phyloP scores from a whole-genome alignment of 2,329 filamentous ascomycete species.

The Cordyceps javanica region DNA sequence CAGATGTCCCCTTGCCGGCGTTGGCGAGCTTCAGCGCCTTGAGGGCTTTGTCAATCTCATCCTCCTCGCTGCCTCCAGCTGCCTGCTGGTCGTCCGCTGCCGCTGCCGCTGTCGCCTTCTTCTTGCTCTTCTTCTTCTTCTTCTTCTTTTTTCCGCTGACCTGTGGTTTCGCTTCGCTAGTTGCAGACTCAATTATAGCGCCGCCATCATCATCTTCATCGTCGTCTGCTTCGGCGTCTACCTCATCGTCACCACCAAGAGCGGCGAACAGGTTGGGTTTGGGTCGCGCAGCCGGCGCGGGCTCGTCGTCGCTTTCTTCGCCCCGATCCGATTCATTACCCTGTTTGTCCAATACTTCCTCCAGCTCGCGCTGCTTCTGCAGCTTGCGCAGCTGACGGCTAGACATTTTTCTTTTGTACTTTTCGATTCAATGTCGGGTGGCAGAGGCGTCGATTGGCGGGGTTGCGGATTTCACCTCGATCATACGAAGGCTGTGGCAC shows the following conservation, averaged over 20 bases:
- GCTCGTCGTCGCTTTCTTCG: slow-evolving; percentile 26
- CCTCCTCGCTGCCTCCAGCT: slow-evolving; percentile 26
- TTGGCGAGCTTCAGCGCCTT: slow-evolving; percentile 38
- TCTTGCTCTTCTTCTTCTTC: slow-evolving; percentile 35
- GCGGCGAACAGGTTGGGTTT: slow-evolving; percentile 45
- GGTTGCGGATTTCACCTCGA: background rate
- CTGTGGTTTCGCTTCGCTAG: slow-evolving; percentile 21
- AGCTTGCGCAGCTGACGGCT: slow-evolving; percentile 47
- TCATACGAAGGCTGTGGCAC: background rate
- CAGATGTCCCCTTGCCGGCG: slow-evolving; percentile 11
- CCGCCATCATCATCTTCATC: slow-evolving; percentile 19
- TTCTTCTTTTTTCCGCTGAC: slow-evolving; percentile 23
- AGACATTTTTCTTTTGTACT: slow-evolving; percentile 36
- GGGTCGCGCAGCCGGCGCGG: slow-evolving; percentile 30
- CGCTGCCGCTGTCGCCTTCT: slow-evolving; percentile 24
- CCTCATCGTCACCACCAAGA: slow-evolving; percentile 38
- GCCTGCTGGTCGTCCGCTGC: slow-evolving; percentile 12
- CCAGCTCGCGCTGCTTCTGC: slow-evolving; percentile 43
- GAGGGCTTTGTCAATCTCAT: slow-evolving; percentile 53
- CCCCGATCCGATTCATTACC: slow-evolving; percentile 20
- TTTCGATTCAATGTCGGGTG: slow-evolving; percentile 9
- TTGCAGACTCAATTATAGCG: slow-evolving; percentile 22
- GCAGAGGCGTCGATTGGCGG: slow-evolving; percentile 1
- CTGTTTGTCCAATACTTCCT: slow-evolving; percentile 19
- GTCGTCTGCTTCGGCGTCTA: slow-evolving; percentile 31